Evolutionary conservation across 495 filamentous ascomycete genomes (phyloP), one percentile per base, ranked within the genome.

Genomic region (Penicillium salamii): DNA sequence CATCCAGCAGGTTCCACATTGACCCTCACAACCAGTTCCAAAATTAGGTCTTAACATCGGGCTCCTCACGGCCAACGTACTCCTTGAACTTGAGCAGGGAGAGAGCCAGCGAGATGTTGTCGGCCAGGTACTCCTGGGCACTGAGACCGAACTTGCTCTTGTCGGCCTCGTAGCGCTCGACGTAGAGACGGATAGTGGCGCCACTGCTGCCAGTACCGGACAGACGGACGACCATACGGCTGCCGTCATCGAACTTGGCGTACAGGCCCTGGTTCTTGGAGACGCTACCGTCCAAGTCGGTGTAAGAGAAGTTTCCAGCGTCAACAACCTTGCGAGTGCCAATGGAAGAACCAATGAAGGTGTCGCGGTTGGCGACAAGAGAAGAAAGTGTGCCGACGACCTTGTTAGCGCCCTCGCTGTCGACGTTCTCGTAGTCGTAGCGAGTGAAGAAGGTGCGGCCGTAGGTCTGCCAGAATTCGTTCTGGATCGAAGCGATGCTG

Each of bases 381-480:
- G 79, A 79, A 46, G 83, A 79, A 54, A 98, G 73, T 32, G 85
- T 84, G 49, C 79, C 83, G 35, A 95, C 84, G 34, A 98, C 81
- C 74, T 91, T 89, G 74, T 88, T 88, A 23, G 95, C 95, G 41
- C 88, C 91, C 2, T 89, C 89, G 49, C 82, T 85, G 69, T 95
- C 89, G 52, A 95, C 91, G 50, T 92, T 83, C 73, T 98, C 93
- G 73, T 93, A 98, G 72, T 98, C 93, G 70, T 96, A 97, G 38
- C 93, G 90, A 21, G 93, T 98, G 81, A 98, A 98, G 80, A 97
- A 98, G 15, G 92, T 96, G 34, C 93, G 89, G 55, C 93, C 93
- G 64, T 98, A 98, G 47, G 82, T 90, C 54, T 85, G 80, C 93
- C 93, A 98, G 83, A 98, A 97, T 57, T 96, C 92, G 51, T 88